Conservation (phyloP, 345 rosid genomes). For the Eucalyptus curtisii region DNA sequence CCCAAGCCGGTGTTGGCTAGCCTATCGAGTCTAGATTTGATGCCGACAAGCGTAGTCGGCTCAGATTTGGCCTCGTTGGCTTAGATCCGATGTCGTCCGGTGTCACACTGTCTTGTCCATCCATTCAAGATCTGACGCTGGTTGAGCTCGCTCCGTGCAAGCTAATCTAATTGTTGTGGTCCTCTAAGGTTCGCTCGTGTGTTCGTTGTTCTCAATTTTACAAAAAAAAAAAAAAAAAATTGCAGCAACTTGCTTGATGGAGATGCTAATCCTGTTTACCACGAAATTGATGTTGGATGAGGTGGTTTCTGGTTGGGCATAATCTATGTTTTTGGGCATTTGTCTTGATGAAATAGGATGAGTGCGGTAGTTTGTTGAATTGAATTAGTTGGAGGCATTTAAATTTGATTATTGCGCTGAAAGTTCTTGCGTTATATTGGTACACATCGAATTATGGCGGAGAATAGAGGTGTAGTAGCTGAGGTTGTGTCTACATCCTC, state of each 20-base stretch:
- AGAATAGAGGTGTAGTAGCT: background rate
- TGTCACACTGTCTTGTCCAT: background rate
- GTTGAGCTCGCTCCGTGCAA: background rate
- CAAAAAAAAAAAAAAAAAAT: too few species aligned
- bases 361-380: background rate
- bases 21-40: background rate
- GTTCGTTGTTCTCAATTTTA: background rate
- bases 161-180: background rate
- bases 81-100: rapidly evolving
- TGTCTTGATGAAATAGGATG: background rate
- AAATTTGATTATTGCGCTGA: too few species aligned
- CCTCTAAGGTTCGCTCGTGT: too few species aligned
- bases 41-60: rapidly evolving
- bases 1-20: too few species aligned
- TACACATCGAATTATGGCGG: too few species aligned
- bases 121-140: background rate
- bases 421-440: background rate
- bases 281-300: background rate
- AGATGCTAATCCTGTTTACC: background rate
- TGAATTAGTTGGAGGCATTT: background rate
- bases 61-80: background rate
- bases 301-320: background rate
- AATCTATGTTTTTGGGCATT: too few species aligned
- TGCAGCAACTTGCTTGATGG: background rate
- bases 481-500: background rate